phyloP scores from a whole-genome alignment of 768 basidiomycete genomes.

The Russula sp. region DNA sequence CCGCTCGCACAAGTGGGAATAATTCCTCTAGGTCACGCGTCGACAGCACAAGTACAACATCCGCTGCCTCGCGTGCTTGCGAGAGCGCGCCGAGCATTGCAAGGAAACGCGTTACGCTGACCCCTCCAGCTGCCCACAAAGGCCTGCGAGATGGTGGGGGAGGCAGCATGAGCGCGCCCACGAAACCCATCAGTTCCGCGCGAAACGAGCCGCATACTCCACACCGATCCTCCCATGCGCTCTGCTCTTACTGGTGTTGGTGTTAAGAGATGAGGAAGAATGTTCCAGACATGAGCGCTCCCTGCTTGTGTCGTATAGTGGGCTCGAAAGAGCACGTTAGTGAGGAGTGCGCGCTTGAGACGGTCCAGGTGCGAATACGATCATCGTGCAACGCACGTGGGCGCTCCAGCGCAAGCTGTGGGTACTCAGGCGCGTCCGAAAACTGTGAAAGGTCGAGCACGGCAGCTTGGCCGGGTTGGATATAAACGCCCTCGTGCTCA shows the following conservation, averaged over 20 bases:
- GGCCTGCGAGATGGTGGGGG: slow-evolving; percentile 29
- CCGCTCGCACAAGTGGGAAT: slow-evolving; percentile 37
- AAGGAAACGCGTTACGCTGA: slow-evolving; percentile 61
- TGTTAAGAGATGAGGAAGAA: slow-evolving; percentile 46
- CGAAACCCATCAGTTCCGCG: slow-evolving; percentile 47
- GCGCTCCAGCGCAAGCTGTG: slow-evolving; percentile 45
- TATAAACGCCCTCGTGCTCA: slow-evolving; percentile 27
- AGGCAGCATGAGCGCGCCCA: slow-evolving; percentile 44
- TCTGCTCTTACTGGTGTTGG: slow-evolving; percentile 34
- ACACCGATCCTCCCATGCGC: not conserved
- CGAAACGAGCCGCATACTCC: slow-evolving; percentile 34
- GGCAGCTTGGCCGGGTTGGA: slow-evolving; percentile 43
- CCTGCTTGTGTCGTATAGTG: slow-evolving; percentile 51
- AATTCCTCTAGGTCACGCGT: slow-evolving; percentile 51
- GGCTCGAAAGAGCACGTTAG: slow-evolving; percentile 35
- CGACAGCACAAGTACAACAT: slow-evolving; percentile 46
- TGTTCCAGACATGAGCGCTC: slow-evolving; percentile 50
- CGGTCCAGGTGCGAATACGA: slow-evolving; percentile 59
- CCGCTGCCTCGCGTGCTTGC: slow-evolving; percentile 25
- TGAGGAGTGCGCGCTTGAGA: slow-evolving; percentile 36
- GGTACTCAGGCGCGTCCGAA: slow-evolving; percentile 41
- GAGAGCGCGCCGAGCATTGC: slow-evolving; percentile 38
- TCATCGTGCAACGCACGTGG: slow-evolving; percentile 51
- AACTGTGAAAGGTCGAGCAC: slow-evolving; percentile 50
- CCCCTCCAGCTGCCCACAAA: slow-evolving; percentile 60